Conservation (phyloP, 768 basidiomycete species). For the Paxillus involutus region DNA sequence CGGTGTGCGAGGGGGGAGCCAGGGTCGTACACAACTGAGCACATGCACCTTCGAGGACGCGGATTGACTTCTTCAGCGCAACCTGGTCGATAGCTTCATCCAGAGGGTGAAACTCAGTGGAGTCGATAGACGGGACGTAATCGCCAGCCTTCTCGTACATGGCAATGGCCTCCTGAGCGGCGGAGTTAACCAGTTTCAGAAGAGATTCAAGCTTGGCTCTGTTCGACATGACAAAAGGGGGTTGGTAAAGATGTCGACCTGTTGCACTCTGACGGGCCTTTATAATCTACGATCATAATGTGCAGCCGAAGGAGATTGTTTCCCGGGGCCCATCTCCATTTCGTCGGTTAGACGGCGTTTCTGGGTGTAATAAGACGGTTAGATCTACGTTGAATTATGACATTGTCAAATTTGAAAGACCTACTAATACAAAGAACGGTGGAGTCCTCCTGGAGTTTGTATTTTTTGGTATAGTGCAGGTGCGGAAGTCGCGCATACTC, state of each 20-base stretch:
- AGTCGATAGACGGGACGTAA: constrained; percentile 35
- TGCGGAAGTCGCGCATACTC: too few relatives aligned
- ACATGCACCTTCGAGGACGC: constrained; percentile 36
- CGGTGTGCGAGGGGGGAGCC: constrained; percentile 33
- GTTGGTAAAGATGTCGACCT: background rate
- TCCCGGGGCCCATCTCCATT: too few relatives aligned
- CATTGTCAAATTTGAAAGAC: too few relatives aligned
- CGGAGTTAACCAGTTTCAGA: constrained; percentile 30
- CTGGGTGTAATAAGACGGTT: too few relatives aligned
- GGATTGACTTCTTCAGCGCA: constrained; percentile 23
- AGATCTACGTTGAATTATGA: too few relatives aligned
- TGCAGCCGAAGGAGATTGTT: too few relatives aligned
- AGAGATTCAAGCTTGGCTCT: constrained; percentile 27
- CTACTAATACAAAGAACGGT: too few relatives aligned
- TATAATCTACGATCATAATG: too few relatives aligned
- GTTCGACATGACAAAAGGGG: constrained; percentile 12
- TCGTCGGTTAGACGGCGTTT: too few relatives aligned
- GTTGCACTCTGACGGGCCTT: too few relatives aligned
- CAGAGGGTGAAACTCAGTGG: constrained; percentile 32
- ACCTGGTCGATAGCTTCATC: constrained; percentile 27
- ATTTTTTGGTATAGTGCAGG: too few relatives aligned
- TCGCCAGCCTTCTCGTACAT: constrained; percentile 30
- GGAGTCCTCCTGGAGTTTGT: too few relatives aligned
- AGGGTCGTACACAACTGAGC: constrained; percentile 34
- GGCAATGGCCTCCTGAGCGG: constrained; percentile 32